Base-by-base conservation (phyloP, 495 filamentous ascomycete genomes). In the Mytilinidion resinicola region DNA sequence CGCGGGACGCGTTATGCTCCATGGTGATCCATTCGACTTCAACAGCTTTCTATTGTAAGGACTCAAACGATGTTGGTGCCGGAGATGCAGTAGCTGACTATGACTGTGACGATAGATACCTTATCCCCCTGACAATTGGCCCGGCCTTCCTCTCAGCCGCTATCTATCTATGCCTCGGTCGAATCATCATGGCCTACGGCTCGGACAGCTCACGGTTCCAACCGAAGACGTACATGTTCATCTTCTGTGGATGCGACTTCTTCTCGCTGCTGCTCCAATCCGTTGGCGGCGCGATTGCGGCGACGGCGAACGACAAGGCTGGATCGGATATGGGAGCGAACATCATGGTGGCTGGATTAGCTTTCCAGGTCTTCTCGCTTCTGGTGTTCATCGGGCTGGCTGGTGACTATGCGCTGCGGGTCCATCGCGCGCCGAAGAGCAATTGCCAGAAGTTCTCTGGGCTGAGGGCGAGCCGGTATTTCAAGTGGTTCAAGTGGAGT, bases 331-430 rank as follows among this genome's bases (percentile, higher is more conserved):
- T 59, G 0, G 85, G 85, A 15, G 75, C 78, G 66, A 71, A 85
- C 67, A 80, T 85, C 70, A 85, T 88, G 81, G 76, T 87, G 50
- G 82, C 80, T 0, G 85, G 85, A 44, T 72, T 89, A 0, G 56
- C 76, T 25, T 78, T 78, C 62, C 81, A 88, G 66, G 76, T 82
- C 49, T 46, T 80, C 53, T 77, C 76, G 7, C 64, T 86, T 43
- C 61, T 67, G 0, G 47, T 80, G 17, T 86, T 83, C 75, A 74
- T 80, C 14, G 41, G 57, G 9, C 65, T 85, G 9, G 76, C 72
- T n/a, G 65, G 62, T 3, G 78, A 85, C 39, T 85, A 79, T 60
- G 73, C 69, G n/a, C 67, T 62, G 57, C 69, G 75, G 4, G 72
- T 80, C 15, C 69, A 70, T 10, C 42, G 44, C 10, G 58, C 58